These are phyloP conservation scores for Fusarium graminum DNA, from an alignment of 2,329 filamentous ascomycete genomes.

Conservation along the genomic window DNA sequence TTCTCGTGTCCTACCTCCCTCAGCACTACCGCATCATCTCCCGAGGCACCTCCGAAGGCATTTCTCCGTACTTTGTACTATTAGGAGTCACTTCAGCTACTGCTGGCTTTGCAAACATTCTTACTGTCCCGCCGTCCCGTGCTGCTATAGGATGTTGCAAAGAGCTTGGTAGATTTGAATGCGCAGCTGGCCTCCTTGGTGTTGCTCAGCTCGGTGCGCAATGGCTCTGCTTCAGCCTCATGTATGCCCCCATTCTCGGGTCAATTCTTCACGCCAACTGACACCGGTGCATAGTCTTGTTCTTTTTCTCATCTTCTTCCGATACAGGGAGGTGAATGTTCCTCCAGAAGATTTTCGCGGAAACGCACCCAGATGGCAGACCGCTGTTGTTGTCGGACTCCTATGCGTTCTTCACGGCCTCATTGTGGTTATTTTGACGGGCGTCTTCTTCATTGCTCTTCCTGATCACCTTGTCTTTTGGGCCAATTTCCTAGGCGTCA, in stretches of 20 bases:
- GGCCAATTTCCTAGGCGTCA: slow-evolving; percentile 87
- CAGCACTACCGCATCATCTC: slow-evolving; percentile 93
- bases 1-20: slow-evolving; percentile 92
- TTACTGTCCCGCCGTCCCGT: slow-evolving; percentile 85
- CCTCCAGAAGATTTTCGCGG: slow-evolving; percentile 64
- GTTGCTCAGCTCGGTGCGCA: slow-evolving; percentile 92
- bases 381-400: slow-evolving; percentile 80
- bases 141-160: slow-evolving; percentile 88
- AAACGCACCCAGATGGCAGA: slow-evolving; percentile 77
- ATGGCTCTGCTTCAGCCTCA: slow-evolving; percentile 91
- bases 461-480: slow-evolving; percentile 77
- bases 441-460: slow-evolving; percentile 73
- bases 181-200: slow-evolving; percentile 85
- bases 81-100: slow-evolving; percentile 93
- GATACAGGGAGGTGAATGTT: slow-evolving; percentile 68
- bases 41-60: slow-evolving; percentile 88
- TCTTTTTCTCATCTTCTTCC: slow-evolving; percentile 96
- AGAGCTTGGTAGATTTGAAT: slow-evolving; percentile 84
- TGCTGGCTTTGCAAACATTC: slow-evolving; percentile 90
- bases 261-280: slow-evolving; percentile 39
- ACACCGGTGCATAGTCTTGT: slow-evolving; percentile 72
- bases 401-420: slow-evolving; percentile 82
- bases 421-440: slow-evolving; percentile 75
- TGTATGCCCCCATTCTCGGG: slow-evolving; percentile 69
- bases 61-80: slow-evolving; percentile 94